phyloP scores from a whole-genome alignment of 106 monocot species.

The Dendrobium huoshanense region DNA sequence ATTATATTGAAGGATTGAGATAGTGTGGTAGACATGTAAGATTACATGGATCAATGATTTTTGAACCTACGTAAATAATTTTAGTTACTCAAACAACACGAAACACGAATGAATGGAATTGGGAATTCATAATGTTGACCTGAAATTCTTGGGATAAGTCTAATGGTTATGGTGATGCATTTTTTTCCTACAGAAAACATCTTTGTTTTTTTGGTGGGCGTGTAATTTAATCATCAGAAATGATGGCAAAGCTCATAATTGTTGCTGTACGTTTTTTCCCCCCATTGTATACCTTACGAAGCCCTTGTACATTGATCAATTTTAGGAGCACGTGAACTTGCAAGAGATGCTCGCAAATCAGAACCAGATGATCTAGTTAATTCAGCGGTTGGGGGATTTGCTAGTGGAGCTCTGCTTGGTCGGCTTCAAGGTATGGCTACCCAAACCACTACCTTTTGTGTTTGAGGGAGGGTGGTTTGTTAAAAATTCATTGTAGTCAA shows the following conservation, averaged over 20 bases:
- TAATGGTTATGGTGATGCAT: no score
- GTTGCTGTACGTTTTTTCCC: background rate
- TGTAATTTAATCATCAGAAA: no score
- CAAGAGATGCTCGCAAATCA: conserved; percentile 72
- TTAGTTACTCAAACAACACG: no score
- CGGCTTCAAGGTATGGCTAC: conserved; percentile 66
- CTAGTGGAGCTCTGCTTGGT: conserved; percentile 88
- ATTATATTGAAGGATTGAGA: no score
- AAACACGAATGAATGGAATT: no score
- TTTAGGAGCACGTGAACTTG: conserved; percentile 85
- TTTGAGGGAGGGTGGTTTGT: background rate
- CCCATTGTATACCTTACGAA: background rate
- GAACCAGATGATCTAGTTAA: conserved; percentile 75
- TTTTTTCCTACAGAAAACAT: background rate
- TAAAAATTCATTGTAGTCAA: background rate
- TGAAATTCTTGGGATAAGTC: no score
- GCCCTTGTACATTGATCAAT: background rate
- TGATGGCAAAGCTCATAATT: background rate
- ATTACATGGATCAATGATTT: no score
- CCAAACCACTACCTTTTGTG: background rate
- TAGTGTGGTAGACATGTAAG: no score
- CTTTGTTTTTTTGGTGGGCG: no score
- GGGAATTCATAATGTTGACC: no score
- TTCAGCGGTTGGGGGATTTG: conserved; percentile 71
- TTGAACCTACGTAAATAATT: no score